Evolutionary conservation across 2,329 filamentous ascomycete genomes (phyloP), one percentile per base, ranked within the genome.

Genomic region (Verticillium longisporum): DNA sequence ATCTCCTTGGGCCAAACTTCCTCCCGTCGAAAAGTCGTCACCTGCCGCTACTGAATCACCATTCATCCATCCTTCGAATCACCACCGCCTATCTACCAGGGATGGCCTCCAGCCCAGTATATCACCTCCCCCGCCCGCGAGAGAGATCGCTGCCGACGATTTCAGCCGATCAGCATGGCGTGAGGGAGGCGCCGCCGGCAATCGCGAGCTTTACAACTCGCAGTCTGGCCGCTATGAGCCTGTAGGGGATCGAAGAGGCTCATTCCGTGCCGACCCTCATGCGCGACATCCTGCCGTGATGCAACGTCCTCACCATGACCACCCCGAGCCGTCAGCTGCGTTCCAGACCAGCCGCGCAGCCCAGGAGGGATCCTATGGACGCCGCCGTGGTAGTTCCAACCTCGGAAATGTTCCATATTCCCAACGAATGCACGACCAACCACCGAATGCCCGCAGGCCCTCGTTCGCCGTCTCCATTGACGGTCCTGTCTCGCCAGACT

Each of bases 141-240:
- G 92, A 70, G 93, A 98, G 71, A 96, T 97, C 65, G 91, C 92
- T 6, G 90, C 93, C 0, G 95, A 98, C 73, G 94, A 97, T 66
- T 98, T 97, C 70, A 96, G 89, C 72, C 85, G 95, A 64, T 86
- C 88, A 59, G 84, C 88, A 37, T 96, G 91, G 88, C 84, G 90
- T 68, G 92, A 97, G 64, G 84, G 87, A 5, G 80, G 82, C 38
- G 71, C 79, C 0, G 80, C 83, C 61, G 80, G 83, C 11, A 87
- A 85, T 64, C 83, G 90, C 61, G 93, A 98, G 73, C 80, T 98
- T 0, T 98, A 88, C 77, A 97, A 98, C 72, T 96, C 94, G n/a
- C 90, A 96, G 60, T 97, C 92, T 60, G 94, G 94, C 18, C 88
- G 92, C 58, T 96, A 97, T 68, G 94, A 98, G 71, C 92, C 93